Evolutionary conservation across 2,329 filamentous ascomycete genomes (phyloP).

Genomic region (Pseudopyrenochaeta lycopersici): DNA sequence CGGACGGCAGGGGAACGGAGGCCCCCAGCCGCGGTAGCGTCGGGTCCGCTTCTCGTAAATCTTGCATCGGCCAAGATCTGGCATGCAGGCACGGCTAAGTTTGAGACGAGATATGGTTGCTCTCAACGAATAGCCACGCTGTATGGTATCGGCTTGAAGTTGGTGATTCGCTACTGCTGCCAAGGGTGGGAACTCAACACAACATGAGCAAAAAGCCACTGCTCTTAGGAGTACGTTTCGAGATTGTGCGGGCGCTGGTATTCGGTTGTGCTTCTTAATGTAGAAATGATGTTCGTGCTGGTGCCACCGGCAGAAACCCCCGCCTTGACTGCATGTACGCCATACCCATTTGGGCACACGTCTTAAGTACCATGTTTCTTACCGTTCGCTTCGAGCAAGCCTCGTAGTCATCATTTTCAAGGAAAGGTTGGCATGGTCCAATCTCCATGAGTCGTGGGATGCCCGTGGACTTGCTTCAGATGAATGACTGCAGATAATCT

Average conservation of each 20-base stretch:
- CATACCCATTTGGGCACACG: not conserved
- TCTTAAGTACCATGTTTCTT: not conserved
- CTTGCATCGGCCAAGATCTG: not conserved
- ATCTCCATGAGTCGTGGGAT: not conserved
- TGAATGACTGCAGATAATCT: not conserved
- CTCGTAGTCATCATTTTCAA: not conserved
- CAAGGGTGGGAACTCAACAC: not conserved
- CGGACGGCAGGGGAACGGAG: not conserved
- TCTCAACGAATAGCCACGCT: not conserved
- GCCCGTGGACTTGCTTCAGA: not conserved
- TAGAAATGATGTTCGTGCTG: not conserved
- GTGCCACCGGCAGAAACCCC: not conserved
- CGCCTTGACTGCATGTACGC: not conserved
- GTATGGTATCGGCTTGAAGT: no score
- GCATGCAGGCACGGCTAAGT: not conserved
- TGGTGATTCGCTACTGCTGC: not conserved
- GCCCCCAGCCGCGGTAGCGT: not conserved
- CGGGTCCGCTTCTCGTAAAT: not conserved
- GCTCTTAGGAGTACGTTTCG: not conserved
- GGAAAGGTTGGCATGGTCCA: not conserved
- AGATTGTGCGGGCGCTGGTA: not conserved
- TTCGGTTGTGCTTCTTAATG: not conserved
- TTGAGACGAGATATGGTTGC: not conserved
- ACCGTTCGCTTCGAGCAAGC: not conserved
- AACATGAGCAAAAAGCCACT: not conserved